Conservation (phyloP, 306 rosid species). For the Senna tora region DNA sequence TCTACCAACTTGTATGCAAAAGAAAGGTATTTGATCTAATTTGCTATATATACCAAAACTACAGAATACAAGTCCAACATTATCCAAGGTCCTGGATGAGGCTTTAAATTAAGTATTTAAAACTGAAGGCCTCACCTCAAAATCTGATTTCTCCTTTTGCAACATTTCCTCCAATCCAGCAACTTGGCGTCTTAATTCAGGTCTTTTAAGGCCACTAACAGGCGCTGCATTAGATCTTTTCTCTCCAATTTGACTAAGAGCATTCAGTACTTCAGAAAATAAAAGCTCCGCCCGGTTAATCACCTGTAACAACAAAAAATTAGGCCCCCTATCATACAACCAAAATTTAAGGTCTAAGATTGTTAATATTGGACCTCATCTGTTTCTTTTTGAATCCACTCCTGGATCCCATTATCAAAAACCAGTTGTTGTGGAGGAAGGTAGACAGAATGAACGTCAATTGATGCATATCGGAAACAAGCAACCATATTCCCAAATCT, state of each 20-base stretch:
- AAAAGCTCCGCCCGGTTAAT: constrained; percentile 76
- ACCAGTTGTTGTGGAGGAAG: constrained; percentile 79
- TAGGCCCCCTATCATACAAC: constrained; percentile 24
- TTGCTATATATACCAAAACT: constrained; percentile 23
- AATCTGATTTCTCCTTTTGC: constrained; percentile 83
- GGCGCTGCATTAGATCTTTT: constrained; percentile 52
- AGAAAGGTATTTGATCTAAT: neutral
- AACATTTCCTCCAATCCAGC: constrained; percentile 76
- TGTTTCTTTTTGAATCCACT: constrained; percentile 86
- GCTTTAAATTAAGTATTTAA: constrained; percentile 28
- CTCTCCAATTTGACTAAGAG: constrained; percentile 76
- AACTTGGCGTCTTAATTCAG: constrained; percentile 67
- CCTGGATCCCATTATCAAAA: constrained; percentile 68
- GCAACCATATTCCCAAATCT: constrained; percentile 98
- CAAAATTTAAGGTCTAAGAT: constrained; percentile 34
- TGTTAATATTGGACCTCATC: constrained; percentile 62
- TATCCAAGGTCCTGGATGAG: constrained; percentile 27
- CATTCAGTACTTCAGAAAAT: constrained; percentile 81
- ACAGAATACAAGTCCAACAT: constrained; percentile 6
- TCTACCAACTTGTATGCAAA: neutral
- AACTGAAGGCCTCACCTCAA: constrained; percentile 66
- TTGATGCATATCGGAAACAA: constrained; percentile 95
- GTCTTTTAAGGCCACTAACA: constrained; percentile 49
- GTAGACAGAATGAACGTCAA: constrained; percentile 87
- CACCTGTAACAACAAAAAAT: constrained; percentile 64